Evolutionary conservation across 352 stramenopile genomes (phyloP), one percentile per base, ranked within the genome.

Genomic region (Pythium coloratum): DNA sequence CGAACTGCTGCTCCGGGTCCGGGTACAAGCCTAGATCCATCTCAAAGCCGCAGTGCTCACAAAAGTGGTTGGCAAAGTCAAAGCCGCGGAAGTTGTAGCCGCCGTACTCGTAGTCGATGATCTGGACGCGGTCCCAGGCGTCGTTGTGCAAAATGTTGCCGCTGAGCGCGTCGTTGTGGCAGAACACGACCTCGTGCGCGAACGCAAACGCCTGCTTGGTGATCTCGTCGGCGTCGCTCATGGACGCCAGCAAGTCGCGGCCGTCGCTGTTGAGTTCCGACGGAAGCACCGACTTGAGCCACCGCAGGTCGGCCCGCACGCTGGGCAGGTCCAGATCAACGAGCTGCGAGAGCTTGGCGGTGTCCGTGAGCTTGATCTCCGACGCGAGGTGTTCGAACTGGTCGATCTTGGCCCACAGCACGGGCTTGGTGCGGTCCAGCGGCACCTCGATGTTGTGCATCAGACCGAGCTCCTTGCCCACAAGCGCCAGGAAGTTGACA

Each of bases 101-200:
- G 50, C 89, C 92, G 72, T 98, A 98, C 78, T 98, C 94, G 76
- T 97, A 98, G 79, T 98, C 94, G 67, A 98, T 98, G 70, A 98
- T 91, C 76, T 95, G 90, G 53, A 98, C 87, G 40, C 88, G 87
- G 65, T 88, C 75, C 81, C 88, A 93, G 42, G 70, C 66, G 34
- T 86, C 77, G 67, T 85, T 90, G 73, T 92, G 78, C 53, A 96
- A 64, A 55, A 94, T 91, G 75, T 94, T 95, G 69, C 88, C 85
- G 57, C 86, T 96, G 46, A 98, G 82, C 47, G 96, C 72, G 70
- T 98, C 94, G 71, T 98, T 98, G 83, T 98, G 94, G 67, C 89
- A 98, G 62, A 98, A 96, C 8, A 97, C 90, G 12, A 91, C 73
- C 40, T 97, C 88, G 34, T 76, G 80, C 28, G 92, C 73, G 56